These are phyloP conservation scores for Bertia moriformis DNA, from an alignment of 2,329 filamentous ascomycete genomes.

Conservation along the genomic window DNA sequence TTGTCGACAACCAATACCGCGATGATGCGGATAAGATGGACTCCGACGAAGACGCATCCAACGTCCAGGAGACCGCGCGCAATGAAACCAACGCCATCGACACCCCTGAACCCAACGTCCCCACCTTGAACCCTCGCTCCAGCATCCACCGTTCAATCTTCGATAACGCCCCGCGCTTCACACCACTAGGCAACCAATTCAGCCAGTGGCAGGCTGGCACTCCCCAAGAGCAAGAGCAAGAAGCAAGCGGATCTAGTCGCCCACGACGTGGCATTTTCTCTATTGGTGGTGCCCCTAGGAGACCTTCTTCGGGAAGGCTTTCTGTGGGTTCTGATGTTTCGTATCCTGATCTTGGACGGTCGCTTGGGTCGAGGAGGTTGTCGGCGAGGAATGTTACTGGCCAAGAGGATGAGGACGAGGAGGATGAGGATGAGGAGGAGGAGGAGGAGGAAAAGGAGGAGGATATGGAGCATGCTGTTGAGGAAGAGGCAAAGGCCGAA, in stretches of 20 bases:
- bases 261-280: constrained; percentile 8
- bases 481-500: no score
- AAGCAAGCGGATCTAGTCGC: constrained; percentile 15
- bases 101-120: neutral
- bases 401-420: neutral
- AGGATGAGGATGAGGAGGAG: neutral
- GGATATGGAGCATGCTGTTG: constrained; percentile 12
- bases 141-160: neutral
- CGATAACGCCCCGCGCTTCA: constrained; percentile 27
- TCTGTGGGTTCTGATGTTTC: neutral
- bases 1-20: neutral
- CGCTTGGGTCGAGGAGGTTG: neutral
- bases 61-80: no score
- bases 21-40: neutral
- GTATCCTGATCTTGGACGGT: neutral
- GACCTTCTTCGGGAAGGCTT: neutral
- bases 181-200: constrained; percentile 46
- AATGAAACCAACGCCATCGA: neutral
- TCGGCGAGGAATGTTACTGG: neutral
- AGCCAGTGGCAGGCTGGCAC: constrained; percentile 48
- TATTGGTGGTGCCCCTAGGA: constrained; percentile 14
- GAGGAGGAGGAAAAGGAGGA: constrained; percentile 1
- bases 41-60: no score
- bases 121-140: neutral
- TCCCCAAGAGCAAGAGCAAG: no score